phyloP scores from a whole-genome alignment of 2,329 filamentous ascomycete genomes.

The Penicillium paneum region DNA sequence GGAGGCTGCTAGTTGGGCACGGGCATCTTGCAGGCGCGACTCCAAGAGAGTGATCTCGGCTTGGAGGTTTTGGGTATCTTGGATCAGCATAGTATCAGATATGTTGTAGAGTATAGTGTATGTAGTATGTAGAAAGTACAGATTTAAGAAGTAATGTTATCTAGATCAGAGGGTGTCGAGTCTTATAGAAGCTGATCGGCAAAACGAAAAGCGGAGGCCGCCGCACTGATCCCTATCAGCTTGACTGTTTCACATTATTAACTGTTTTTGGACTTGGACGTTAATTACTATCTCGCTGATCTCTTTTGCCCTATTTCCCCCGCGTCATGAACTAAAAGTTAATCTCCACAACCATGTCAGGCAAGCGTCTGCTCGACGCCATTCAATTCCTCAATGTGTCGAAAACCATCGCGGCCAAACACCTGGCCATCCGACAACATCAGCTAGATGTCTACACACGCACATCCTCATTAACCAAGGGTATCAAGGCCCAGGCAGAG shows the following conservation, averaged over 20 bases:
- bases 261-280: constrained; percentile 1
- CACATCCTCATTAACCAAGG: constrained; percentile 63
- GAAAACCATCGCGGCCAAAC: constrained; percentile 63
- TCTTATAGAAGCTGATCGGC: constrained; percentile 12
- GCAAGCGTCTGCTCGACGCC: constrained; percentile 66
- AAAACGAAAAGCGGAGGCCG: constrained; percentile 17
- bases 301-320: constrained; percentile 10
- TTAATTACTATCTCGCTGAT: constrained; percentile 8
- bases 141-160: neutral
- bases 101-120: neutral
- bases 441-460: constrained; percentile 62
- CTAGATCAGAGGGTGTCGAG: neutral
- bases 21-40: constrained; percentile 46
- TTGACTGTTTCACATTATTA: constrained; percentile 4
- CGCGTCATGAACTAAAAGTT: constrained; percentile 22
- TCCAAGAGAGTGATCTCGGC: constrained; percentile 49
- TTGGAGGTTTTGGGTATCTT: constrained; percentile 26
- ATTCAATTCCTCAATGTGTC: constrained; percentile 68
- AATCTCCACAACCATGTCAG: constrained; percentile 45
- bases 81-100: constrained; percentile 20
- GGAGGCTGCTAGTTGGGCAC: constrained; percentile 37
- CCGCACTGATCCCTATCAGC: constrained; percentile 22
- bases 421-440: constrained; percentile 56
- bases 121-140: constrained; percentile 1
- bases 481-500: constrained; percentile 60